Evolutionary conservation across 2,329 filamentous ascomycete genomes (phyloP), one percentile per base, ranked within the genome.

Genomic region (Clarireedia sp.): DNA sequence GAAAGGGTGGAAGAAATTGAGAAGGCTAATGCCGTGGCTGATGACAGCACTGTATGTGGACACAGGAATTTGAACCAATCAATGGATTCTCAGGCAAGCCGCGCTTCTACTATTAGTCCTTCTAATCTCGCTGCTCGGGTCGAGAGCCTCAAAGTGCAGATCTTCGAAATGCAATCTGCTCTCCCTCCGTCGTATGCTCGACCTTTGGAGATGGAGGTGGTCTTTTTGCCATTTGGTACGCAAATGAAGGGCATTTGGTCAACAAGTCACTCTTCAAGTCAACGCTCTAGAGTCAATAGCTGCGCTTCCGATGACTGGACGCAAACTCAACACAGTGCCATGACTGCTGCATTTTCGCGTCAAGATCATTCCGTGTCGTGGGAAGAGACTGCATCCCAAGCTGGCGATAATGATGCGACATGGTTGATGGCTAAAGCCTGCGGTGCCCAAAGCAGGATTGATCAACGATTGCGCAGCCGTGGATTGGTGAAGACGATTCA

Each of bases 121-220:
- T 64, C 68, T 36, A 73, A 76, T 51, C 70, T 71, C 8, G 14
- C 24, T 2, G 69, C 71, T 46, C 69, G 75, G 23, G 66, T 81
- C 24, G 72, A 74, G 47, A 69, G 69, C 37, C 71, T 81, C 9
- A 77, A 80, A 59, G 69, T 72, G 26, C 63, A 64, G 38, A 55
- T 70, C 10, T 59, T 58, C 19, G 62, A 67, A 33, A 57, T 70
- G 4, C 62, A 66, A 54, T 58, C 63, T 6, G 41, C 55, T 10
- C 61, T 61, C 19, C 69, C 82, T 29, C 86, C 87, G n/a, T 82
- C 85, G 0, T 74, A 74, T 26, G 70, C 72, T 43, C 75, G 80
- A 41, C 85, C 87, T 0, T 90, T 87, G 85, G 80, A 87, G 60
- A 73, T 92, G 1, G 87, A 91, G 65, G 84, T 91, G 4, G 82